Conservation (phyloP, 1,284 basidiomycete species). For the Coniophora puteana region DNA sequence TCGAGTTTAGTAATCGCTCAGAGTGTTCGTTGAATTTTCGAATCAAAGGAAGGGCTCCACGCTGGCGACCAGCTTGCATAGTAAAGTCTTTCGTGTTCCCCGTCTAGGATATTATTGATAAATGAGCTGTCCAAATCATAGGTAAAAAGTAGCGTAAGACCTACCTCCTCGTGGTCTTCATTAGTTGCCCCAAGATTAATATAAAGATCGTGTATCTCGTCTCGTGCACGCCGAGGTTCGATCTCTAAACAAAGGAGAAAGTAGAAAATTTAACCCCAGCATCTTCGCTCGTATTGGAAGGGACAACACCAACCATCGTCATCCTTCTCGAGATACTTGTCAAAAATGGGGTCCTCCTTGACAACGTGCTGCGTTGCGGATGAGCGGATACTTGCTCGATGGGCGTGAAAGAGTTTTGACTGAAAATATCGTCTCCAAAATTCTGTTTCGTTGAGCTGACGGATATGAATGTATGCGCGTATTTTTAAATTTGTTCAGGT, state of each 20-base stretch:
- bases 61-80: conserved; percentile 92
- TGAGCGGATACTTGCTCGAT: conserved; percentile 89
- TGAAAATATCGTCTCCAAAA: conserved; percentile 99
- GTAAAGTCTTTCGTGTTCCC: conserved; percentile 89
- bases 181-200: conserved; percentile 86
- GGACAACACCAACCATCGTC: conserved; percentile 74
- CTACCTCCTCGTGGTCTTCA: conserved; percentile 88
- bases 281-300: too few species aligned
- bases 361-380: conserved; percentile 82
- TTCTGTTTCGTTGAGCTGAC: conserved; percentile 79
- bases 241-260: conserved; percentile 48
- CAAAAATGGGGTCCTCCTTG: conserved; percentile 92
- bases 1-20: conserved; percentile 78
- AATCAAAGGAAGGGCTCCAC: conserved; percentile 87
- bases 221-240: conserved; percentile 71
- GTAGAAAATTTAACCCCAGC: conserved; percentile 5
- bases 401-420: conserved; percentile 91
- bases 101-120: conserved; percentile 43
- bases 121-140: background rate
- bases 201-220: conserved; percentile 72
- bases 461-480: conserved; percentile 5
- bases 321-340: conserved; percentile 91
- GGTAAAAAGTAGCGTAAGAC: conserved; percentile 3
- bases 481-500: conserved; percentile 10
- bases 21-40: conserved; percentile 98